Conservation (phyloP, 2,329 filamentous ascomycete genomes). For the Botrytis paeoniae region DNA sequence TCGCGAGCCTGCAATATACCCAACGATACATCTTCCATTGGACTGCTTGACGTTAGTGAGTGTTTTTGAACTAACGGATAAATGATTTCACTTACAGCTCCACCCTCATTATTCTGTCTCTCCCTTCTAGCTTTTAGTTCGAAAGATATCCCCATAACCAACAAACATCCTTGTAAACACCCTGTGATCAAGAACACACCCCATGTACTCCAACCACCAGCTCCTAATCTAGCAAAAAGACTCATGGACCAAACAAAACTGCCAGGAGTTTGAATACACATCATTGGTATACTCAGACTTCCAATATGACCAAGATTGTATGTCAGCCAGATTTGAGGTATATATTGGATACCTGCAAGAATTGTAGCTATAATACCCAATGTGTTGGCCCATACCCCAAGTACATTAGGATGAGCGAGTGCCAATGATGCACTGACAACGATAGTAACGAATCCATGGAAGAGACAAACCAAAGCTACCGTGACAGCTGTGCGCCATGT, state of each 20-base stretch:
- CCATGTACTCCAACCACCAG: conserved; percentile 92
- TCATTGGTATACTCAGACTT: conserved; percentile 93
- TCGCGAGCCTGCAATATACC: conserved; percentile 21
- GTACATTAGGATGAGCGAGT: conserved; percentile 57
- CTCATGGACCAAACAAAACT: conserved; percentile 87
- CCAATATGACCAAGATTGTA: conserved; percentile 81
- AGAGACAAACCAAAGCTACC: conserved; percentile 68
- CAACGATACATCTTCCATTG: conserved; percentile 22
- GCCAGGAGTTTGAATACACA: conserved; percentile 95
- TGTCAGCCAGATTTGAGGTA: conserved; percentile 93
- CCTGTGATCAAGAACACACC: conserved; percentile 87
- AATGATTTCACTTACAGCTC: conserved; percentile 20
- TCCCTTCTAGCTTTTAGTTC: conserved; percentile 45
- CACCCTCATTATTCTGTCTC: conserved; percentile 20
- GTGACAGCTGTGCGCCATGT: conserved; percentile 76
- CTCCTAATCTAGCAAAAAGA: conserved; percentile 74
- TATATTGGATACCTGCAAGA: conserved; percentile 83
- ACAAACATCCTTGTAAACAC: conserved; percentile 73
- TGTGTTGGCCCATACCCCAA: conserved; percentile 79
- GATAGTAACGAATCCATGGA: conserved; percentile 71
- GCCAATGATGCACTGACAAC: conserved; percentile 68
- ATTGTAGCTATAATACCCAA: conserved; percentile 76
- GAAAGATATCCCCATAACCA: conserved; percentile 79
- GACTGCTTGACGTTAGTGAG: conserved; percentile 20
- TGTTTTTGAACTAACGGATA: neutral